These are phyloP conservation scores for Tolypocladium pustulatum DNA, from an alignment of 2,329 filamentous ascomycete genomes.

Conservation along the genomic window DNA sequence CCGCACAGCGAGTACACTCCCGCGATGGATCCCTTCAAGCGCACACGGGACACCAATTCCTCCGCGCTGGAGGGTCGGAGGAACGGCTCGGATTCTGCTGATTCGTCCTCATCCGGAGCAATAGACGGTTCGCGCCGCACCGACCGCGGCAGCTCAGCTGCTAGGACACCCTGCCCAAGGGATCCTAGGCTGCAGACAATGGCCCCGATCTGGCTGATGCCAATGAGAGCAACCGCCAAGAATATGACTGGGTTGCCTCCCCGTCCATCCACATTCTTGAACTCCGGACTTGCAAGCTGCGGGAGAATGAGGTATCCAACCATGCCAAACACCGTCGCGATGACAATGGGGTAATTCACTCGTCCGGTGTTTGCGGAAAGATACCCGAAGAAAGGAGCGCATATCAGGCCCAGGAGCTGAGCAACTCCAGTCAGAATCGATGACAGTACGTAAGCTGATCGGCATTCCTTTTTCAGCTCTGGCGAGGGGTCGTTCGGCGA, in stretches of 20 bases:
- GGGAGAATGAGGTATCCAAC: constrained; percentile 71
- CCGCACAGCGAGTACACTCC: constrained; percentile 90
- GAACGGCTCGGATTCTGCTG: constrained; percentile 29
- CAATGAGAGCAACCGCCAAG: constrained; percentile 67
- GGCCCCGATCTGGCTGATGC: constrained; percentile 88
- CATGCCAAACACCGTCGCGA: constrained; percentile 63
- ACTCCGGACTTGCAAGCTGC: constrained; percentile 66
- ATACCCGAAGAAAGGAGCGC: constrained; percentile 80
- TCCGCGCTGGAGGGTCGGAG: constrained; percentile 20
- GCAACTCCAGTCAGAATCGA: constrained; percentile 81
- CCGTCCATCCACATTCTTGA: constrained; percentile 49
- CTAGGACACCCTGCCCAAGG: constrained; percentile 69
- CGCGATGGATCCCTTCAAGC: constrained; percentile 85
- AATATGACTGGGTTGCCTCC: constrained; percentile 63
- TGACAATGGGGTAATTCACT: constrained; percentile 64
- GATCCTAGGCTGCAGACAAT: constrained; percentile 94
- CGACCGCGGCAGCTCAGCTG: constrained; percentile 28
- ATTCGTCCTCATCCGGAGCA: constrained; percentile 26
- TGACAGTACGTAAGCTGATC: constrained; percentile 77
- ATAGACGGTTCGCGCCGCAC: constrained; percentile 15
- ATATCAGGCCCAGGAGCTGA: constrained; percentile 75
- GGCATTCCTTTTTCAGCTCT: constrained; percentile 77
- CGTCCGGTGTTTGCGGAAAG: constrained; percentile 57
- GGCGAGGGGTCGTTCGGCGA: constrained; percentile 52
- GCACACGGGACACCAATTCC: constrained; percentile 35